Evolutionary conservation across 2,329 filamentous ascomycete genomes (phyloP).

Genomic region (Gliomastix tumulicola): DNA sequence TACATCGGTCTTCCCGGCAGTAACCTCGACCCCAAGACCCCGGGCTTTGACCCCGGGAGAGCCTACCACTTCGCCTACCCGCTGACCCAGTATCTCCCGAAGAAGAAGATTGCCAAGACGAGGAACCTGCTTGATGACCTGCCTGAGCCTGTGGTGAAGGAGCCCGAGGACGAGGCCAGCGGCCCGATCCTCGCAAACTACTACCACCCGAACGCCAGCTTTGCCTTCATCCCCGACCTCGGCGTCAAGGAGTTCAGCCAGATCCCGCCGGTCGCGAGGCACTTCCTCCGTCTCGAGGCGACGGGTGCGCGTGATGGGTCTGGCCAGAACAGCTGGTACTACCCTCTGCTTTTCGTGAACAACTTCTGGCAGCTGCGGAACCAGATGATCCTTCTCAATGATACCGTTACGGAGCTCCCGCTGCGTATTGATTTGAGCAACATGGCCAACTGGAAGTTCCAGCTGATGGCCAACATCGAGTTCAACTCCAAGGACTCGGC

Average conservation of each 20-base stretch:
- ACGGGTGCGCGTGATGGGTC: conserved; percentile 75
- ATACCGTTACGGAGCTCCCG: conserved; percentile 75
- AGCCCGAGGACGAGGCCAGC: conserved; percentile 43
- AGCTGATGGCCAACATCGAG: conserved; percentile 75
- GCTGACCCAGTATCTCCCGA: conserved; percentile 81
- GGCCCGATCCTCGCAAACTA: conserved; percentile 74
- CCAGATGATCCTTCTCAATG: conserved; percentile 89
- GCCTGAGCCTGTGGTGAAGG: conserved; percentile 28
- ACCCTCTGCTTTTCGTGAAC: conserved; percentile 84
- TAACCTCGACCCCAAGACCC: conserved; percentile 66
- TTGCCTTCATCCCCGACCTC: conserved; percentile 77
- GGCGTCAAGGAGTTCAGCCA: conserved; percentile 61
- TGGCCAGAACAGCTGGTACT: conserved; percentile 90
- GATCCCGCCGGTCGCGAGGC: conserved; percentile 66
- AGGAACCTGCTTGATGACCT: conserved; percentile 70
- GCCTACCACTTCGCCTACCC: conserved; percentile 82
- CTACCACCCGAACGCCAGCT: conserved; percentile 91
- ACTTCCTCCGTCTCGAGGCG: conserved; percentile 72
- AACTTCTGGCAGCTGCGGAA: conserved; percentile 93
- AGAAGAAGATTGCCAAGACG: conserved; percentile 85
- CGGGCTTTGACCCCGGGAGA: conserved; percentile 64
- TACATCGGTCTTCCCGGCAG: conserved; percentile 74
- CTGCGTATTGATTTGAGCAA: conserved; percentile 80
- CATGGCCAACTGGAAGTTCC: conserved; percentile 84
- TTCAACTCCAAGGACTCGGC: conserved; percentile 79